Conservation (phyloP, 1,139 yeast genomes). For the Magnusiomyces paraingens region DNA sequence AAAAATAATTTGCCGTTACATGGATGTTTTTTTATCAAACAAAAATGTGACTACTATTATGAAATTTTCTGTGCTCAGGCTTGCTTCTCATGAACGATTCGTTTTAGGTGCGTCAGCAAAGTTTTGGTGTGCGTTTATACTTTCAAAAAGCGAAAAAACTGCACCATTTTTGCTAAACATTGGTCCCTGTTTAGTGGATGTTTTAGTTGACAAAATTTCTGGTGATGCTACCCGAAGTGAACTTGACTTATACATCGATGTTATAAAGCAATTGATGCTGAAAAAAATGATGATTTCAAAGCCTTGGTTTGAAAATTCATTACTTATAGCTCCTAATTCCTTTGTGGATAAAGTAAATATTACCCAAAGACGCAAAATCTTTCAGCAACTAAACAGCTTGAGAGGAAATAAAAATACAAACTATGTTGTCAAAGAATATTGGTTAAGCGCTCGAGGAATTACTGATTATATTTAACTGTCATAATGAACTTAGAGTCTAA, state of each 20-base stretch:
- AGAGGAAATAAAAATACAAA: slow-evolving; percentile 60
- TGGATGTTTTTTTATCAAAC: slow-evolving; percentile 16
- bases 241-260: slow-evolving; percentile 49
- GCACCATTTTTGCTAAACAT: slow-evolving; percentile 16
- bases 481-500: not conserved
- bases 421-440: slow-evolving; percentile 52
- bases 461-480: slow-evolving; percentile 22
- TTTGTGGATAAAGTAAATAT: slow-evolving; percentile 21
- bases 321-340: slow-evolving; percentile 32
- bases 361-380: slow-evolving; percentile 35
- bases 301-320: slow-evolving; percentile 40
- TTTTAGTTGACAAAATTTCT: slow-evolving; percentile 27
- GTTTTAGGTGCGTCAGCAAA: slow-evolving; percentile 53
- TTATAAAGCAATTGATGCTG: slow-evolving; percentile 48
- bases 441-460: slow-evolving; percentile 46
- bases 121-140: slow-evolving; percentile 59
- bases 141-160: slow-evolving; percentile 19
- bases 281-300: slow-evolving; percentile 47
- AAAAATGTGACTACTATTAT: slow-evolving; percentile 17
- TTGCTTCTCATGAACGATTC: slow-evolving; percentile 55
- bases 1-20: slow-evolving; percentile 19
- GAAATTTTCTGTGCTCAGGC: slow-evolving; percentile 35
- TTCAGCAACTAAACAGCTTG: slow-evolving; percentile 51
- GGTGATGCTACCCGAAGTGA: slow-evolving; percentile 54
- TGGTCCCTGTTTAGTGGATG: slow-evolving; percentile 24